Evolutionary conservation across 768 basidiomycete genomes (phyloP), one percentile per base, ranked within the genome.

Genomic region (Pisolithus microcarpus): DNA sequence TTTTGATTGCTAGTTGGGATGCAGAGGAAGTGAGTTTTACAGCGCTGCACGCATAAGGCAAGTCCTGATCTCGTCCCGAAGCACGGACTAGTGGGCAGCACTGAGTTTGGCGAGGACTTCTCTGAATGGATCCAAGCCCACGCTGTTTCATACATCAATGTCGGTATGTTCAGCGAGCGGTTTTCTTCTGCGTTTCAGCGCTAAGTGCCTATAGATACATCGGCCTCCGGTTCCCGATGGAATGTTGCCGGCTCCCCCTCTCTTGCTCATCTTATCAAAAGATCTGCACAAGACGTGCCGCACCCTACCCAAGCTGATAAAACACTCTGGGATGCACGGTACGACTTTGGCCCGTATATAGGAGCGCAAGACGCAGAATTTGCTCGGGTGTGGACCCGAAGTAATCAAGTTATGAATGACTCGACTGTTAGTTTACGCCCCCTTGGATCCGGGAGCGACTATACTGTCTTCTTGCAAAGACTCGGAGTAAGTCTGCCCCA

Each of bases 41-140:
- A 37, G n/a, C 40, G 4, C 24, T 13, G 6, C 52, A 1, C 15
- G 38, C 19, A 16, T 34, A 15, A 19, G 43, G 5, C 46, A 16
- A 24, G 15, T 31, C 36, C 53, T 48, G 53, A 38, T 53, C 37
- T 16, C 46, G 26, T 49, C 16, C 7, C n/a, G 4, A 48, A 77
- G 75, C 77, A 79, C 48, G 88, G 87, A 23, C 75, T 91, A 38
- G 64, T 90, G 36, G 94, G 94, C 24, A 87, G 84, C 60, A 94
- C 90, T 4, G 95, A 97, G 67, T 95, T 86, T 79, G 91, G 84
- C 3, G 95, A 97, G 65, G 95, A 97, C 62, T 97, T 95, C 61
- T 62, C 81, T 0, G 75, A 79, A 15, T 95, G 87, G 82, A 80
- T 97, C 37, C 75, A 78, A 38, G 72, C 85, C 31, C 79, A 94